Evolutionary conservation across 75 land plant genomes (phyloP).

Genomic region (Azolla pinnata): DNA sequence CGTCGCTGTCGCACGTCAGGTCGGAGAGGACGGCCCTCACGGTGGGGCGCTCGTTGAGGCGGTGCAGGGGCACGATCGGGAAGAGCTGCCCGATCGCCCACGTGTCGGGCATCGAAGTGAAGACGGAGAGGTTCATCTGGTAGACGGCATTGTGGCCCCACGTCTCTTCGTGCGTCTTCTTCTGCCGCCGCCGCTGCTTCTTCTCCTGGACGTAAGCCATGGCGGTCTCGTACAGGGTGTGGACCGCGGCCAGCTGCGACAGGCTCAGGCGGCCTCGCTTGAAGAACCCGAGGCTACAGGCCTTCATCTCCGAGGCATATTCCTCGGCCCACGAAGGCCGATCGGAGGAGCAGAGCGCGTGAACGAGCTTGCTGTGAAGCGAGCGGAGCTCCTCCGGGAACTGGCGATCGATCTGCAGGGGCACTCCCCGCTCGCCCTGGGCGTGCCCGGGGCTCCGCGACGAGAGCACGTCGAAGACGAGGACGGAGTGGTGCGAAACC

Average conservation of each 20-base stretch:
- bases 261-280: slow-evolving; percentile 49
- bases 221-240: slow-evolving; percentile 38
- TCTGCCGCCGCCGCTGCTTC: slow-evolving; percentile 13
- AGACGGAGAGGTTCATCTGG: slow-evolving; percentile 73
- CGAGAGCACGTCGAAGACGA: slow-evolving; percentile 67
- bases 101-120: slow-evolving; percentile 85
- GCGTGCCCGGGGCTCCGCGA: not conserved
- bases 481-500: slow-evolving; percentile 87
- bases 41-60: slow-evolving; percentile 52
- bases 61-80: slow-evolving; percentile 80
- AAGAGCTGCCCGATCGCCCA: slow-evolving; percentile 32
- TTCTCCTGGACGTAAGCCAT: not conserved
- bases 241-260: slow-evolving; percentile 54
- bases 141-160: slow-evolving; percentile 16
- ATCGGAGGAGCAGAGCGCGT: slow-evolving; percentile 26
- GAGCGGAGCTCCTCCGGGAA: slow-evolving; percentile 28
- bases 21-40: slow-evolving; percentile 60
- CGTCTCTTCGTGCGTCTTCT: slow-evolving; percentile 2
- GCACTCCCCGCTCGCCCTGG: not conserved
- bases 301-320: slow-evolving; percentile 44
- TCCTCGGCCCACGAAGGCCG: slow-evolving; percentile 18
- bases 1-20: slow-evolving; percentile 94
- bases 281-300: slow-evolving; percentile 40
- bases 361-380: slow-evolving; percentile 25
- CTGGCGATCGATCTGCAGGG: slow-evolving; percentile 8